Conservation (phyloP, 768 basidiomycete genomes). For the Mycena galericulata region DNA sequence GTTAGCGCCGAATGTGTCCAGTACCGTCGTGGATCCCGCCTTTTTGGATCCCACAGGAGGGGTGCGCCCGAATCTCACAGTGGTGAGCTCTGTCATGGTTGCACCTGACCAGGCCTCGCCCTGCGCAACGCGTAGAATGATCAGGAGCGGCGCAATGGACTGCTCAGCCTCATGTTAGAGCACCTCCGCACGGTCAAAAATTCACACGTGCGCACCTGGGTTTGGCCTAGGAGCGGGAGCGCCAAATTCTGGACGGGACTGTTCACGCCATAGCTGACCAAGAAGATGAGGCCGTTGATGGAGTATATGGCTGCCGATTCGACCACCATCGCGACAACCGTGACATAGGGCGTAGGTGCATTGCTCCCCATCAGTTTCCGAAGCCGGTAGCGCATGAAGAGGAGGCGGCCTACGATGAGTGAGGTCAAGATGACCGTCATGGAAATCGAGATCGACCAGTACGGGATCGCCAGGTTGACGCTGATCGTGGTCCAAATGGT, state of each 20-base stretch:
- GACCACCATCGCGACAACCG: constrained; percentile 47
- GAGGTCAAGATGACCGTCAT: constrained; percentile 50
- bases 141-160: no score
- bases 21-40: no score
- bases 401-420: constrained; percentile 45
- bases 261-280: constrained; percentile 43
- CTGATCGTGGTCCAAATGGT: constrained; percentile 32
- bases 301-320: constrained; percentile 50
- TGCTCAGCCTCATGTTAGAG: no score
- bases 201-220: constrained; percentile 45
- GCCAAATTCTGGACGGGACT: constrained; percentile 45
- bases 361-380: constrained; percentile 35
- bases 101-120: no score
- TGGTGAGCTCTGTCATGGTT: no score
- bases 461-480: constrained; percentile 36
- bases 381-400: constrained; percentile 36
- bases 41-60: no score
- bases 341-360: constrained; percentile 41
- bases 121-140: no score
- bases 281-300: constrained; percentile 42
- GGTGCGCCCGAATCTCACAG: no score
- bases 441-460: constrained; percentile 42
- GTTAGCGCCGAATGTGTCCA: no score
- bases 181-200: no score
- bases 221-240: constrained; percentile 45